Conservation (phyloP, 176 grass and related monocot species). For the Carex parvula region DNA sequence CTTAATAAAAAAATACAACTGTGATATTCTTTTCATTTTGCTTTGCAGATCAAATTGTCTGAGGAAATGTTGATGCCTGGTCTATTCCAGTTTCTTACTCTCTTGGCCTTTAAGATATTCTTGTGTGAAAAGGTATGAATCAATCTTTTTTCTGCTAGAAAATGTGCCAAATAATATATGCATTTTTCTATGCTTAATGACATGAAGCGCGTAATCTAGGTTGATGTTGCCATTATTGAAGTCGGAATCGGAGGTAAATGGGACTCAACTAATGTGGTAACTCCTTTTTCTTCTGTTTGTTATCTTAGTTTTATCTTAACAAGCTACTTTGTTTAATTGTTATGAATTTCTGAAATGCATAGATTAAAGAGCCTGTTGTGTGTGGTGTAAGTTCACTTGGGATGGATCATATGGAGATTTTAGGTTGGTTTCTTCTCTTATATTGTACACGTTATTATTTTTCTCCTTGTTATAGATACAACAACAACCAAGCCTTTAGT, state of each 20-base stretch:
- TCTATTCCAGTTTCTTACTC: slow-evolving; percentile 43
- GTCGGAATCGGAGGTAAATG: slow-evolving; percentile 94
- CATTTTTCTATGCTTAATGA: slow-evolving; percentile 13
- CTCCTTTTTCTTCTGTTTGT: not conserved
- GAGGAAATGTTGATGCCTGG: slow-evolving; percentile 36
- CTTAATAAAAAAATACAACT: not conserved
- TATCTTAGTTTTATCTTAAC: slow-evolving; percentile 3
- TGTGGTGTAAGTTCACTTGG: slow-evolving; percentile 90
- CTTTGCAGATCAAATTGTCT: slow-evolving; percentile 31
- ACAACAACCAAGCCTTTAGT: no score
- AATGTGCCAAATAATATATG: not conserved
- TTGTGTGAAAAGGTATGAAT: slow-evolving; percentile 64
- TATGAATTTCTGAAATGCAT: slow-evolving; percentile 27
- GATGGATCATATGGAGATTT: slow-evolving; percentile 91
- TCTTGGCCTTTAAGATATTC: slow-evolving; percentile 81
- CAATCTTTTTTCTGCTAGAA: not conserved
- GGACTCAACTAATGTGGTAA: slow-evolving; percentile 94
- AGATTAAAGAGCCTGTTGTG: slow-evolving; percentile 75
- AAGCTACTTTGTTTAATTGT: not conserved
- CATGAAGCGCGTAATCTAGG: slow-evolving; percentile 32
- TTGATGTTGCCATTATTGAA: slow-evolving; percentile 93
- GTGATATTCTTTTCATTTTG: slow-evolving; percentile 4
- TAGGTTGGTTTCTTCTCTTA: slow-evolving; percentile 39
- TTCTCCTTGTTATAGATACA: not conserved
- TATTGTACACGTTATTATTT: slow-evolving; percentile 1